Base-by-base conservation (phyloP, 2,329 filamentous ascomycete genomes). In the Aschersonia sp. region DNA sequence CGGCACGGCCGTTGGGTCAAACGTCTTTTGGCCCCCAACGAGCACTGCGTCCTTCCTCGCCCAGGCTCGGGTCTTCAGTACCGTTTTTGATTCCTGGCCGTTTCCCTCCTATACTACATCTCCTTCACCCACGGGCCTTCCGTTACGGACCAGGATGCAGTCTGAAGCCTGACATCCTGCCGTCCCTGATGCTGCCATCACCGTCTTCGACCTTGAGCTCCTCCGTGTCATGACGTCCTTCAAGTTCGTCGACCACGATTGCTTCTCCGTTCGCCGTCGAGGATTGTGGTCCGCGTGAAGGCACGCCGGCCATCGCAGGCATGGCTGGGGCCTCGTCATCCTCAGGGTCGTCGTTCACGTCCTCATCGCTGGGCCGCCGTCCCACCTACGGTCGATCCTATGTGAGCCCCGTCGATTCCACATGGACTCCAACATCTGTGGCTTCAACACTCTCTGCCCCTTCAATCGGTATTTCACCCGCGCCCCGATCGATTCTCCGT, bases 291-390 rank as follows among this genome's bases (percentile, higher is more conserved):
- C 42, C 5, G 46, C n/a, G 12, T 30, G 39, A 42, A 22, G 22
- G 37, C 45, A 47, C 42, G 32, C 29, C 22, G n/a, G 46, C 43
- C 31, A n/a, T 47, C 37, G 47, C 43, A 45, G 49, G 58, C 56
- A 68, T 69, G 61, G 61, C 61, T 48, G 57, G 61, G 47, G 55
- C 60, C 45, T 64, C 62, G 11, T 70, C 66, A 47, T 73, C 71
- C 30, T 72, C 67, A 50, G 64, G 69, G 53, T 72, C 69, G 35
- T 73, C 70, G 48, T 73, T 69, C 56, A 64, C 64, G 49, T 68
- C 70, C 37, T 72, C 69, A 42, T 69, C 68, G 42, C 59, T 67
- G 54, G 61, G 64, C 52, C 65, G 64, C 52, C 63, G 62, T 41
- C 65, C 66, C 49, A 65, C 65, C 43, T 66, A 68, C 53, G 60